A percentile compares a stretch with the other conserved stretches of the same genome.
phyloP scores from a whole-genome alignment of 2,329 filamentous ascomycete species.

The Zasmidium cellare region DNA sequence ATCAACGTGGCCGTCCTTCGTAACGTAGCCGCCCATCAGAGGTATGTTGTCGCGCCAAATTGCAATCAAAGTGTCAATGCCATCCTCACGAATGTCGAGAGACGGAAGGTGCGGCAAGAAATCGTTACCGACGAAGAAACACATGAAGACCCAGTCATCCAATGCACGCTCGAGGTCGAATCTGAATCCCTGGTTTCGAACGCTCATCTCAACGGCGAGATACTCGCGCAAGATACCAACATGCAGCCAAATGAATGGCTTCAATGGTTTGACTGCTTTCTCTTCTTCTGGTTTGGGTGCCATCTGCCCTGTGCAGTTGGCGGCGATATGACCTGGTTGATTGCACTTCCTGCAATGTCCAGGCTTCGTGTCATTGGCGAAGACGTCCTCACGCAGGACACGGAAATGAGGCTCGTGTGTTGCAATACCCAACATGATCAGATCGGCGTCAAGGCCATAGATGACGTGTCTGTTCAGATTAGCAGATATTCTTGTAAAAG shows the following conservation, averaged over 20 bases:
- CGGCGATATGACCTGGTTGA: slow-evolving; percentile 86
- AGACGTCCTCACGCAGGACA: slow-evolving; percentile 94
- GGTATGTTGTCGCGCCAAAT: slow-evolving; percentile 95
- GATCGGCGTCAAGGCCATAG: slow-evolving; percentile 93
- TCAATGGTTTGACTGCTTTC: slow-evolving; percentile 79
- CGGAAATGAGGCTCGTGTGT: slow-evolving; percentile 98
- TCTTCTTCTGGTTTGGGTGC: slow-evolving; percentile 69
- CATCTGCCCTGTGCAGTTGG: slow-evolving; percentile 75
- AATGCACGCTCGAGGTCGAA: slow-evolving; percentile 93
- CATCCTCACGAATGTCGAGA: slow-evolving; percentile 93
- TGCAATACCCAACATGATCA: slow-evolving; percentile 96
- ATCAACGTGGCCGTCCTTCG: slow-evolving; percentile 90
- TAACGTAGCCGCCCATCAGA: slow-evolving; percentile 91
- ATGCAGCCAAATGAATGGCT: slow-evolving; percentile 98
- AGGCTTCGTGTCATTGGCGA: slow-evolving; percentile 81
- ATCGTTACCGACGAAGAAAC: slow-evolving; percentile 98
- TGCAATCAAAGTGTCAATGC: slow-evolving; percentile 93
- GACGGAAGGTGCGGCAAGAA: slow-evolving; percentile 97
- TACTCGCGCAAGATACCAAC: slow-evolving; percentile 91
- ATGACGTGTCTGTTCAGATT: slow-evolving; percentile 76
- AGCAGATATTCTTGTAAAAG: slow-evolving; percentile 13
- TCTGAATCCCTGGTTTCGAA: slow-evolving; percentile 78
- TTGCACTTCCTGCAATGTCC: slow-evolving; percentile 86
- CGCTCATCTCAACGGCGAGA: slow-evolving; percentile 81
- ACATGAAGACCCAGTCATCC: slow-evolving; percentile 99